Evolutionary conservation across 768 basidiomycete species (phyloP).

Genomic region (Sarcomyxa edulis): DNA sequence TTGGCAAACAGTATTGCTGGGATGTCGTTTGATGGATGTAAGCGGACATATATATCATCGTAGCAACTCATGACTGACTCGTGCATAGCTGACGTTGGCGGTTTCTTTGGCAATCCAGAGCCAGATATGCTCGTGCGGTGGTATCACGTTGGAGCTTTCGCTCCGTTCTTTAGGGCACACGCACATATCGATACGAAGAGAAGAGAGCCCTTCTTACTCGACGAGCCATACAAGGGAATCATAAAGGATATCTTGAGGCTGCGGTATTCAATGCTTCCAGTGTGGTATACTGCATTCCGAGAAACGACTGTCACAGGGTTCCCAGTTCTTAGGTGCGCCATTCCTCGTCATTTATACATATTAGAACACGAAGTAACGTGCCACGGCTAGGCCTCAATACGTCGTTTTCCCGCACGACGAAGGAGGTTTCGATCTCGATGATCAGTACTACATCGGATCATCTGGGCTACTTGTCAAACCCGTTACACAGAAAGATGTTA

Average conservation of each 20-base stretch:
- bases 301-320: constrained; percentile 78
- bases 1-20: constrained; percentile 85
- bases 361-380: background rate
- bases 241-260: constrained; percentile 74
- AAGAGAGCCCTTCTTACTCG: constrained; percentile 89
- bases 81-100: constrained; percentile 86
- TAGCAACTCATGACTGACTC: constrained; percentile 5
- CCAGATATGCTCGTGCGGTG: constrained; percentile 94
- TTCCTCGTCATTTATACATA: background rate
- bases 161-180: constrained; percentile 98
- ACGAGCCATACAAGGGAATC: constrained; percentile 84
- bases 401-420: constrained; percentile 88
- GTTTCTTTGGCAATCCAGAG: constrained; percentile 97
- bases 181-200: constrained; percentile 98
- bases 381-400: constrained; percentile 80
- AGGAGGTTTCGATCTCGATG: constrained; percentile 82
- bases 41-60: constrained; percentile 22
- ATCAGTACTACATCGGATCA: constrained; percentile 88
- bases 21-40: constrained; percentile 88
- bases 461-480: constrained; percentile 92
- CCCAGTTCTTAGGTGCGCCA: constrained; percentile 72
- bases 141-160: constrained; percentile 95
- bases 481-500: constrained; percentile 69
- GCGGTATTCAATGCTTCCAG: constrained; percentile 80
- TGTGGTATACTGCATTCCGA: constrained; percentile 98